Percentiles rank a stretch among this genome's conserved stretches.
Conservation (phyloP, 2,329 filamentous ascomycete species). For the Byssoonygena ceratinophila region DNA sequence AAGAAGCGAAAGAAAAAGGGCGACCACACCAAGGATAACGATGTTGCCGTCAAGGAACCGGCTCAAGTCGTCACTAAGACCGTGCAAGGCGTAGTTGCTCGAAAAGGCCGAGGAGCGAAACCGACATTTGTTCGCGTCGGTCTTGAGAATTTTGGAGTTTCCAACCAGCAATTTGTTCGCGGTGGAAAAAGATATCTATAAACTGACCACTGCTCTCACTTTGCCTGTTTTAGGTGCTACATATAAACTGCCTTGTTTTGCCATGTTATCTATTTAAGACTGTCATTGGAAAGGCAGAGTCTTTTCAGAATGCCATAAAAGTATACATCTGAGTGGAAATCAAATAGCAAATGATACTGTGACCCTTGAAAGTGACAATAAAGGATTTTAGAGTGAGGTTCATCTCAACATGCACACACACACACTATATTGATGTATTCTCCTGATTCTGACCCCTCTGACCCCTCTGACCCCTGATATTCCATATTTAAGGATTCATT, state of each 20-base stretch:
- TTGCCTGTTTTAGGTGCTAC: background rate
- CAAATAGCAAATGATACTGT: too few relatives aligned
- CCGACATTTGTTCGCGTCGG: constrained; percentile 13
- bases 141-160: constrained; percentile 15
- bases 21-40: background rate
- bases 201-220: background rate
- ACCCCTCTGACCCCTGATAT: too few relatives aligned
- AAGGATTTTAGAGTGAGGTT: too few relatives aligned
- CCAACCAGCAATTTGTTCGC: constrained; percentile 3
- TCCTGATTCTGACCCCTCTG: too few relatives aligned
- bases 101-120: constrained; percentile 13
- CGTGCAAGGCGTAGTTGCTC: constrained; percentile 13
- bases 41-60: background rate
- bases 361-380: too few relatives aligned
- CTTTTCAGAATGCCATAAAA: too few relatives aligned
- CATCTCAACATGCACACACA: too few relatives aligned
- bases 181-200: background rate
- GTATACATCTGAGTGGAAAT: too few relatives aligned
- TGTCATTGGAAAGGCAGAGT: too few relatives aligned
- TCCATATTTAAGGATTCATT: too few relatives aligned
- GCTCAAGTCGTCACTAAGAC: constrained; percentile 11
- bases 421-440: too few relatives aligned
- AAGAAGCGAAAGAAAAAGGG: background rate
- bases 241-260: background rate
- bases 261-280: background rate